These are phyloP conservation scores for Solanum clarkiae DNA, from an alignment of 257 asterid species.

Conservation along the genomic window DNA sequence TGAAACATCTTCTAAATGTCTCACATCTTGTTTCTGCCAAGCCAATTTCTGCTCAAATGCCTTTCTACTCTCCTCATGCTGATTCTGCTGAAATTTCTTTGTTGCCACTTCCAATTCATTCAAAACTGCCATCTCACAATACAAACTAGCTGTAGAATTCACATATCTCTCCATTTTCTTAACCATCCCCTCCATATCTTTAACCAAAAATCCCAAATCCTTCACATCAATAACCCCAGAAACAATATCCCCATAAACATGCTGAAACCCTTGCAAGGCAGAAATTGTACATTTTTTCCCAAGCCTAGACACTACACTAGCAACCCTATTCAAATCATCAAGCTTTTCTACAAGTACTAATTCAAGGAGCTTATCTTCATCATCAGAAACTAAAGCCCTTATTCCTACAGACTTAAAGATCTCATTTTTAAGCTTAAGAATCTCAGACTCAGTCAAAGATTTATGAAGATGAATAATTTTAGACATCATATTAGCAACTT, in stretches of 20 bases:
- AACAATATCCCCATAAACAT: conserved; percentile 73
- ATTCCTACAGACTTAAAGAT: conserved; percentile 63
- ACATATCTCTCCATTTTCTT: conserved; percentile 79
- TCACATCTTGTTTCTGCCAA: conserved; percentile 88
- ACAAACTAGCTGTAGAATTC: conserved; percentile 40
- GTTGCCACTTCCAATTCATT: conserved; percentile 68
- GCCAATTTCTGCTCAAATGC: conserved; percentile 72
- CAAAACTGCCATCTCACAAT: conserved; percentile 61
- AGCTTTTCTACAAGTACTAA: conserved; percentile 62
- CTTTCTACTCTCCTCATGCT: conserved; percentile 60
- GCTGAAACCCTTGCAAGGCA: conserved; percentile 87
- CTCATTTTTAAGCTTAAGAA: conserved; percentile 60
- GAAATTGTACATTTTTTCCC: conserved; percentile 86
- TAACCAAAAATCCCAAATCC: conserved; percentile 74
- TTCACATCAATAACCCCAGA: conserved; percentile 57
- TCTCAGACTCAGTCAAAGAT: conserved; percentile 55
- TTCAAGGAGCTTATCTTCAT: conserved; percentile 57
- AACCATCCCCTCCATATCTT: conserved; percentile 83
- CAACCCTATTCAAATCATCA: conserved; percentile 70
- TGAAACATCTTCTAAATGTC: conserved; percentile 69
- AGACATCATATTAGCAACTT: conserved; percentile 95
- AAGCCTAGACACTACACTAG: conserved; percentile 72
- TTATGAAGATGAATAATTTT: conserved; percentile 71
- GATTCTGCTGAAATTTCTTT: conserved; percentile 71
- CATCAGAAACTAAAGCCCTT: conserved; percentile 46